Evolutionary conservation across 202 grass and related monocot species (phyloP), one percentile per base, ranked within the genome.

Genomic region (Eragrostis tef): DNA sequence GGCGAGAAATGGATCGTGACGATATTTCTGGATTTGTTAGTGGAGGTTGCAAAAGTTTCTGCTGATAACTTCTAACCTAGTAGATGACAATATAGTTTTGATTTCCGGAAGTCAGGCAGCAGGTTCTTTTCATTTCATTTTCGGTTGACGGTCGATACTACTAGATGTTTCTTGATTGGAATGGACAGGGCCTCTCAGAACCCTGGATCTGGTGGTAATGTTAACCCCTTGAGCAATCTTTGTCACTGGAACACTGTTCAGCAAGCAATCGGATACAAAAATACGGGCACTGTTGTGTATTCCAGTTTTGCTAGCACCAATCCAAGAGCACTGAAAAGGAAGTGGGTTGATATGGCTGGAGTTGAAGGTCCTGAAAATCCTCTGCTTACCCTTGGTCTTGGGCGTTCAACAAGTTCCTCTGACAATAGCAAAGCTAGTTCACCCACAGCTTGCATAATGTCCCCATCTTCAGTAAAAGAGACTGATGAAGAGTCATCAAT

Each of bases 1-100:
- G 82, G 82, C 65, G 17, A 50, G 64, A 90, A 66, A 94, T 94
- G 91, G 91, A 90, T 62, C 88, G 88, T 39, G 70, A 69, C 72
- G 91, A 94, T 73, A 81, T 86, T 69, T 71, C 79, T 7, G 91
- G 91, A 19, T 90, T 94, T 74, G 91, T 90, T 68, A 94, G 86
- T 57, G 88, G 88, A 80, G 89, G 92, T 67, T 91, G 88, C 78
- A 29, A 63, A 60, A 34, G 72, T 50, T 53, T 12, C 57, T 82
- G 20, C 47, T 21, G 44, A 70, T 31, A 31, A 31, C 65, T 86
- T 87, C 83, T 91, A 89, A 87, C 75, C 43, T 58, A 84, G 70
- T 81, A 84, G 60, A 73, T 74, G 83, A 74, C 73, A 56, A 41
- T 84, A 65, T 72, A 71, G 46, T 65, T 75, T 85, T 86, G 27